Evolutionary conservation across 768 basidiomycete species (phyloP).

Genomic region (Melanogaster broomeanus): DNA sequence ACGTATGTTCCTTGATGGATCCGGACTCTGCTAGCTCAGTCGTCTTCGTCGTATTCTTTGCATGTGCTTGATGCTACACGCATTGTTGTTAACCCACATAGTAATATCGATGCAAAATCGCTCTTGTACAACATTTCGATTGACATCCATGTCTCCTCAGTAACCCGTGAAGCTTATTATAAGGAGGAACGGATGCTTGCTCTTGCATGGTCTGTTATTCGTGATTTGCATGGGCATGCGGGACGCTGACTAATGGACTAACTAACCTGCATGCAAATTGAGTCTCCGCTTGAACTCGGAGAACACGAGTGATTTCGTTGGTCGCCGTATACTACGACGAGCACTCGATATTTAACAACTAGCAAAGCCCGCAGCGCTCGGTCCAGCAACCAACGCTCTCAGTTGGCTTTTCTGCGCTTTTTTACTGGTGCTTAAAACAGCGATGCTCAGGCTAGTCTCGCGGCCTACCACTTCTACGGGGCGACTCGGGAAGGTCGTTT

Average conservation of each 20-base stretch:
- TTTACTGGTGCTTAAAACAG: constrained; percentile 18
- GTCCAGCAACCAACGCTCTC: constrained; percentile 6
- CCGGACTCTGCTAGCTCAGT: too few species aligned
- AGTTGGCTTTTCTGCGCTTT: constrained; percentile 23
- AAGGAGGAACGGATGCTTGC: too few species aligned
- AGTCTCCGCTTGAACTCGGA: constrained; percentile 24
- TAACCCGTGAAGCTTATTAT: too few species aligned
- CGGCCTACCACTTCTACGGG: constrained; percentile 67
- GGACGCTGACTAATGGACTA: constrained; percentile 9
- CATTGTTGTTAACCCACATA: not conserved
- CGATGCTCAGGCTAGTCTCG: constrained; percentile 73
- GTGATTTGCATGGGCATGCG: too few species aligned
- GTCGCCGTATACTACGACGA: constrained; percentile 47
- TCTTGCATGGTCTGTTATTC: too few species aligned
- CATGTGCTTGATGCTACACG: not conserved
- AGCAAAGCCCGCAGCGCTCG: constrained; percentile 16
- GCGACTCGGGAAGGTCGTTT: constrained; percentile 65
- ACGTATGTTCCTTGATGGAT: constrained; percentile 59
- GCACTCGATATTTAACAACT: constrained; percentile 27
- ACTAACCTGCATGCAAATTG: not conserved
- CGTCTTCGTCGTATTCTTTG: not conserved
- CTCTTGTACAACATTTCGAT: not conserved
- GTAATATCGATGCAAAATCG: not conserved
- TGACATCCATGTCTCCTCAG: too few species aligned
- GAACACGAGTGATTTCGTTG: constrained; percentile 18